Base-by-base conservation (phyloP, 1,284 basidiomycete species). In the Pseudozyma hubeiensis region DNA sequence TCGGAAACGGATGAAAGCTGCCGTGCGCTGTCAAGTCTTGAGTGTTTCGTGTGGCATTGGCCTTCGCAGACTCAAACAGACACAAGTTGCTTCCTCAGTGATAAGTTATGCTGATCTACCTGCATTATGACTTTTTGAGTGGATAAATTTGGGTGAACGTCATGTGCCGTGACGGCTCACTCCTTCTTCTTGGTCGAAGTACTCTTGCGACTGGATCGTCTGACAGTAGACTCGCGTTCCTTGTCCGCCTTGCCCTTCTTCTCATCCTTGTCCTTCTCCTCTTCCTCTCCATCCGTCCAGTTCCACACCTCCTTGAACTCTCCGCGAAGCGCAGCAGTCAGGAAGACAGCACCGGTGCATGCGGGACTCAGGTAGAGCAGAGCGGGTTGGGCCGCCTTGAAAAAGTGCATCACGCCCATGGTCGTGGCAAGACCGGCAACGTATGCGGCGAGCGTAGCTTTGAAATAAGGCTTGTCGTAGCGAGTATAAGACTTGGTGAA, bases 351-450 rank as follows among this genome's bases (percentile, higher is more conserved):
- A 16, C 85, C 55, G 13, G 85, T 85, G 90, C 87, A 89, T 5
- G 87, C 87, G 0, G 88, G 88, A 40, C 82, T 85, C 73, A 99
- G 88, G 84, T 98, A 99, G 39, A 99, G 87, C 63, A 99, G 86
- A 2, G 96, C 96, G 4, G 96, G 96, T 80, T 99, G 96, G 0
- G 93, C 94, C 14, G 88, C 88, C 49, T 88, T 87, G 80, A 91
- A 91, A 45, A 87, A 82, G 83, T 96, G 92, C 94, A 98, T 95
- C 16, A 96, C 92, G 0, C 84, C 84, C 89, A 98, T 94, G 3
- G 96, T 97, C 10, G 87, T 89, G 7, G 86, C 85, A 29, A 97
- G 88, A 0, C 94, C 96, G 24, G 87, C 65, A n/a, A 92, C 85
- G 85, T 98, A 99, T 29, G 91, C 92, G 6, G 85, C 76, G 51